phyloP scores from a whole-genome alignment of 78 protist genomes.

The Goniomonas avonlea region DNA sequence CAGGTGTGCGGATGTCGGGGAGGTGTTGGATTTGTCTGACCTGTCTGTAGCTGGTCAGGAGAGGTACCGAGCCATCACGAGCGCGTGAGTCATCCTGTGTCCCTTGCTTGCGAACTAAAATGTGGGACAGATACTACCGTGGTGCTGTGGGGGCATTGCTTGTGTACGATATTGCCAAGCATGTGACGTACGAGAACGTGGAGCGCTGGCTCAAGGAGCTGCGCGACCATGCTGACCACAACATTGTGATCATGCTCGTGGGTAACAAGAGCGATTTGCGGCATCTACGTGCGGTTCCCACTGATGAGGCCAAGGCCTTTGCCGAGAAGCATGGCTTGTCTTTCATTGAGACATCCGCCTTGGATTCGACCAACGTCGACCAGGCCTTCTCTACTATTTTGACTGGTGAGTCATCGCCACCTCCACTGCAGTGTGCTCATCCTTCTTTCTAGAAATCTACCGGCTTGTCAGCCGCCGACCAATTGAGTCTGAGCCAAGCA shows the following conservation, averaged over 20 bases:
- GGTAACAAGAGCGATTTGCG: conserved; percentile 96
- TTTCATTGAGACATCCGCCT: conserved; percentile 76
- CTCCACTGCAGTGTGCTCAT: not conserved
- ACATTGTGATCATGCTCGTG: conserved; percentile 87
- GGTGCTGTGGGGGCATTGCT: conserved; percentile 95
- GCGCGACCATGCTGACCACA: conserved; percentile 73
- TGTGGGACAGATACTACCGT: conserved; percentile 72
- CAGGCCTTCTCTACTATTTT: conserved; percentile 44
- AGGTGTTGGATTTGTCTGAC: too few relatives aligned
- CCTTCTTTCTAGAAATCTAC: not conserved
- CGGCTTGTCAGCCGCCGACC: conserved; percentile 14
- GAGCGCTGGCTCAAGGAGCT: conserved; percentile 66
- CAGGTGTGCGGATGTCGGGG: too few relatives aligned
- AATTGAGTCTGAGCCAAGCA: too few relatives aligned
- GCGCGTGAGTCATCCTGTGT: conserved; percentile 37
- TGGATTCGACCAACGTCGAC: conserved; percentile 69
- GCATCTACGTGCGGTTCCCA: conserved; percentile 8
- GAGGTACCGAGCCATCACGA: conserved; percentile 90
- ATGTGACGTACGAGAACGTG: conserved; percentile 81
- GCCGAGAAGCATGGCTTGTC: conserved; percentile 48
- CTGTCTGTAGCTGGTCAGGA: conserved; percentile 93
- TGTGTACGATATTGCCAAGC: conserved; percentile 87
- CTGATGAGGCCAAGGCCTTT: conserved; percentile 66
- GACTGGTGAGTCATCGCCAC: not conserved
- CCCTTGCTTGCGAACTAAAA: not conserved